A percentile compares a stretch with the other conserved stretches of the same genome.
Conservation (phyloP, 1,284 basidiomycete species). For the Wallemia ichthyophaga region DNA sequence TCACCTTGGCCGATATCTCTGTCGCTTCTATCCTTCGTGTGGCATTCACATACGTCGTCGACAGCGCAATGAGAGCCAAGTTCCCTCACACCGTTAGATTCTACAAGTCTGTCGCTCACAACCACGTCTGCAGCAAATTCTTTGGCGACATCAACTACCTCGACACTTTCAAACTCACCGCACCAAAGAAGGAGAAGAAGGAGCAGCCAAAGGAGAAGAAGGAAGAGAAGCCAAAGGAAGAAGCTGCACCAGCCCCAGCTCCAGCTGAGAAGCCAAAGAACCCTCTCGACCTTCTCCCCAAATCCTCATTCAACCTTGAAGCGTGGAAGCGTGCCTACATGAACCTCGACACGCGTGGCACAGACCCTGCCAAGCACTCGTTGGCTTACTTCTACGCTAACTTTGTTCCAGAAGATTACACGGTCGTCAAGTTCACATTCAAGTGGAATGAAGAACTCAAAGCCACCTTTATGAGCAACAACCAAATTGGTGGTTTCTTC, state of each 20-base stretch:
- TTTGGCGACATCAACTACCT: constrained; percentile 30
- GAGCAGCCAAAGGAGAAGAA: constrained; percentile 22
- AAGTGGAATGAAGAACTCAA: constrained; percentile 92
- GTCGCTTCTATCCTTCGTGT: constrained; percentile 29
- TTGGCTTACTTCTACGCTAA: constrained; percentile 57
- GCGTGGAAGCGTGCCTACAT: constrained; percentile 96
- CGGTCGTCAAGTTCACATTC: constrained; percentile 73
- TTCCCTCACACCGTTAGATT: constrained; percentile 53
- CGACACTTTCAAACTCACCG: constrained; percentile 38
- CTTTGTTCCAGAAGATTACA: constrained; percentile 53
- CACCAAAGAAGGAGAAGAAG: no score
- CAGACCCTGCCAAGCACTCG: constrained; percentile 33
- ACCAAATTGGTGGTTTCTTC: constrained; percentile 72
- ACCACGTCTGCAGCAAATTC: constrained; percentile 36
- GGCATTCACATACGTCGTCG: constrained; percentile 23
- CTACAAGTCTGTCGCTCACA: constrained; percentile 53
- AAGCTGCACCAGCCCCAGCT: constrained; percentile 26
- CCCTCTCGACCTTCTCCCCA: constrained; percentile 71
- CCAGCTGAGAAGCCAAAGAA: constrained; percentile 55
- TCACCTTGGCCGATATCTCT: constrained; percentile 68
- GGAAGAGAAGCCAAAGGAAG: constrained; percentile 29
- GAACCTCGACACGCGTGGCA: constrained; percentile 70
- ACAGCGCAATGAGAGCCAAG: constrained; percentile 31
- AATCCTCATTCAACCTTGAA: constrained; percentile 75
- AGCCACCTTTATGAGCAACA: constrained; percentile 63